phyloP scores from a whole-genome alignment of 345 rosid species.

The Durio zibethinus region DNA sequence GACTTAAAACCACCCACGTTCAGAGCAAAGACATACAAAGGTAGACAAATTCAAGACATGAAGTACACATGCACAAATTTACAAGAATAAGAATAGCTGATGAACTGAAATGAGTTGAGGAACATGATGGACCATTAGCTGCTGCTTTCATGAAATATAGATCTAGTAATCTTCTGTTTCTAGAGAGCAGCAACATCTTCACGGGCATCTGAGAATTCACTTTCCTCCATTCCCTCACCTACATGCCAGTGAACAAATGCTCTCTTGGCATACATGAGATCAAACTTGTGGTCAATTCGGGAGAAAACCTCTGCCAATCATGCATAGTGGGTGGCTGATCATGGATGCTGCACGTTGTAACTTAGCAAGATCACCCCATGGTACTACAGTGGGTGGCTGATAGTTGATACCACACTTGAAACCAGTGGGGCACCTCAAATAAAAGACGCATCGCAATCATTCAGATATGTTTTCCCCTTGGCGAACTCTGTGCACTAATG shows the following conservation, averaged over 20 bases:
- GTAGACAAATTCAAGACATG: background rate
- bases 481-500: background rate
- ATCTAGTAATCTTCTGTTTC: conserved; percentile 54
- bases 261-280: conserved; percentile 81
- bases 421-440: conserved; percentile 77
- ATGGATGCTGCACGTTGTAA: conserved; percentile 83
- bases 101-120: conserved; percentile 8
- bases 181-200: conserved; percentile 88
- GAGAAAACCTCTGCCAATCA: conserved; percentile 77
- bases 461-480: background rate
- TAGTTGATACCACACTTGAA: conserved; percentile 85
- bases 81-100: conserved; percentile 1
- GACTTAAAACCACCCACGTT: conserved; percentile 13
- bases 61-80: conserved; percentile 14
- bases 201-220: conserved; percentile 87
- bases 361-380: conserved; percentile 69
- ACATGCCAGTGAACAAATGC: conserved; percentile 89
- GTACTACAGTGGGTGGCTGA: conserved; percentile 81
- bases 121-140: background rate
- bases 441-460: background rate
- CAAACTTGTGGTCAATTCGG: conserved; percentile 71
- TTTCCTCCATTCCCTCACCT: conserved; percentile 96
- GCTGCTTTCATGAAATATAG: background rate
- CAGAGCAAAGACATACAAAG: conserved; percentile 16
- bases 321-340: conserved; percentile 91